These are phyloP conservation scores for Ascosphaera aggregata DNA, from an alignment of 2,329 filamentous ascomycete genomes.

Conservation along the genomic window DNA sequence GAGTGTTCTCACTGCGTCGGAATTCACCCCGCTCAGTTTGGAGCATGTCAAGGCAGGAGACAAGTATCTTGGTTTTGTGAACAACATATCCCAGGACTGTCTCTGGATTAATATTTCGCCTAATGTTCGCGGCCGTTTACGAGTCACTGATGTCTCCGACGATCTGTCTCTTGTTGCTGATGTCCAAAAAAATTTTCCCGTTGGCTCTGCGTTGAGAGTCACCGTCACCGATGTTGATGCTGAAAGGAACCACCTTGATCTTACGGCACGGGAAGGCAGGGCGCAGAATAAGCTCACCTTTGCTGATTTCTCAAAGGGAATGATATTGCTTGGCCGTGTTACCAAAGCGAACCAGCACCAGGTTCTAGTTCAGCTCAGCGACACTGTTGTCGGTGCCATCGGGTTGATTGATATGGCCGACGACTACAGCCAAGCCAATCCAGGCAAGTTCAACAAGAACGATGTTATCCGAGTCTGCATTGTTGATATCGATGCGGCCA, in stretches of 20 bases:
- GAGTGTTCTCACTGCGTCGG: slow-evolving; percentile 27
- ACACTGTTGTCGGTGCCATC: slow-evolving; percentile 55
- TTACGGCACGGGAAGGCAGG: slow-evolving; percentile 47
- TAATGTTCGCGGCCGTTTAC: slow-evolving; percentile 63
- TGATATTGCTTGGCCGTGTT: slow-evolving; percentile 61
- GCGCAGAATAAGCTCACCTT: slow-evolving; percentile 38
- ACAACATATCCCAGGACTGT: slow-evolving; percentile 58
- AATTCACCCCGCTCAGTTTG: slow-evolving; percentile 42
- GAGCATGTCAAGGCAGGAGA: slow-evolving; percentile 50
- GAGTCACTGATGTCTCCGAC: slow-evolving; percentile 63
- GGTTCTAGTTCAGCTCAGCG: slow-evolving; percentile 65
- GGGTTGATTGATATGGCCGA: slow-evolving; percentile 67
- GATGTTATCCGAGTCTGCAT: slow-evolving; percentile 77
- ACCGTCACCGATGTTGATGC: slow-evolving; percentile 53
- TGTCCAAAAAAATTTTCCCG: slow-evolving; percentile 55
- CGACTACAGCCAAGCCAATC: slow-evolving; percentile 61
- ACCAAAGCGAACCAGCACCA: slow-evolving; percentile 70
- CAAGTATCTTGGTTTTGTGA: slow-evolving; percentile 62
- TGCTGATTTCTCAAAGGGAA: slow-evolving; percentile 49
- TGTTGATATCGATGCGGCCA: slow-evolving; percentile 52
- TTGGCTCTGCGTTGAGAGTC: slow-evolving; percentile 72
- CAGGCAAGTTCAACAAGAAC: slow-evolving; percentile 53
- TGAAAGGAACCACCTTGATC: slow-evolving; percentile 52
- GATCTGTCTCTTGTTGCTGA: slow-evolving; percentile 60
- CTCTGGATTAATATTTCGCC: slow-evolving; percentile 86